Base-by-base conservation (phyloP, 2,329 filamentous ascomycete species). In the Colletotrichum endophyticum region DNA sequence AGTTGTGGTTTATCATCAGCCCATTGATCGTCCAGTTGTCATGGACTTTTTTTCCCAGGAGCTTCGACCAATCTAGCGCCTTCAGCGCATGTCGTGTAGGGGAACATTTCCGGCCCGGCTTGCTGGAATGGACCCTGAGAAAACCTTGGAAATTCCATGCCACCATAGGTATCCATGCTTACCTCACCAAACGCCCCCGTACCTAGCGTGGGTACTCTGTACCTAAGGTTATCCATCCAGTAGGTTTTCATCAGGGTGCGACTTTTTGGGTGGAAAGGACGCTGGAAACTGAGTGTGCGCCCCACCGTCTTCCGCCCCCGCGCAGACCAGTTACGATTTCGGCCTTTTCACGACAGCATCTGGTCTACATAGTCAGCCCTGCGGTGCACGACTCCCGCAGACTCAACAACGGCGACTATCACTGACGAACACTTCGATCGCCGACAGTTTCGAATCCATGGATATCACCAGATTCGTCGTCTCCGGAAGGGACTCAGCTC, bases 381-480 rank as follows among this genome's bases (percentile, higher is more conserved):
- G 44, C n/a, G n/a, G 44, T 53, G n/a, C 44, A 53, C 44, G n/a
- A 22, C 44, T 53, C 22, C 44, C 44, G 11, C 19, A 57, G 22
- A 30, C 56, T 56, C 44, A 28, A n/a, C 13, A 30, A 19, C 67
- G 34, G 27, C 57, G 12, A 27, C 27, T 12, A 25, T 32, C 44
- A 61, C 68, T 9, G 39, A 36, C 61, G 32, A 72, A 59, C 19
- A 19, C 22, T 39, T 22, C 39, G 32, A 44, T n/a, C 27, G 30
- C 56, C 56, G 34, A 36, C 27, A 36, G 36, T 34, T 15, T 56
- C 16, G 19, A 15, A 70, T 81, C 74, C 77, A 98, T 99, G 96
- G 95, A 98, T 79, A 95, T 99, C 85, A 99, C 97, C 73, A 92
- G 92, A 80, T 96, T 95, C 79, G 88, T 99, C 80, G 91, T 96